Conservation (phyloP, 768 basidiomycete species). For the Clitopilus passeckerianus region DNA sequence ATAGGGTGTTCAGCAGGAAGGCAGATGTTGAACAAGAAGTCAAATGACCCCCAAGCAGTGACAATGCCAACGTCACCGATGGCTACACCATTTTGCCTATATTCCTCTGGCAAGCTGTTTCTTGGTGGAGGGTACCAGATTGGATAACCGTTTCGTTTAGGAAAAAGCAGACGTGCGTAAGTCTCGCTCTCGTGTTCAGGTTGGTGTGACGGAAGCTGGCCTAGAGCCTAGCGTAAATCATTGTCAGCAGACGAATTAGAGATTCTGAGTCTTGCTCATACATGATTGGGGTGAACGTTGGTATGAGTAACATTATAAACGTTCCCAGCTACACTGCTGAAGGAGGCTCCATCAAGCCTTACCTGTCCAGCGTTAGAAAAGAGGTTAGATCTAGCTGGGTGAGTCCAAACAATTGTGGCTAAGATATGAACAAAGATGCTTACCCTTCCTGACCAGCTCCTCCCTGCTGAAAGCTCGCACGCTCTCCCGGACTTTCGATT, state of each 20-base stretch:
- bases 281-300: background rate
- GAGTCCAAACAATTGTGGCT: background rate
- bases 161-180: background rate
- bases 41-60: background rate
- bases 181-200: background rate
- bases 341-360: background rate
- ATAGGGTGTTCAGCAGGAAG: background rate
- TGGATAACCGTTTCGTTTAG: background rate
- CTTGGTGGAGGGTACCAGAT: background rate
- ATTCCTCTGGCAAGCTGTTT: background rate
- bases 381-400: background rate
- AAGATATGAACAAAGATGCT: background rate
- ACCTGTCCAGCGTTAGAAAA: background rate
- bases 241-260: background rate
- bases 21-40: background rate
- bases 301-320: background rate
- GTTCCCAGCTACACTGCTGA: background rate
- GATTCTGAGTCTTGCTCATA: background rate
- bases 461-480: background rate
- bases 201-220: background rate
- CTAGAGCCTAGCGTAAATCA: background rate
- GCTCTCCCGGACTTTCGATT: too few relatives aligned
- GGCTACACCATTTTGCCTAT: background rate
- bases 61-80: background rate
- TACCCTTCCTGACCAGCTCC: background rate